phyloP scores from a whole-genome alignment of 164 flowering plant genomes.

The Paratinospora sagittata region DNA sequence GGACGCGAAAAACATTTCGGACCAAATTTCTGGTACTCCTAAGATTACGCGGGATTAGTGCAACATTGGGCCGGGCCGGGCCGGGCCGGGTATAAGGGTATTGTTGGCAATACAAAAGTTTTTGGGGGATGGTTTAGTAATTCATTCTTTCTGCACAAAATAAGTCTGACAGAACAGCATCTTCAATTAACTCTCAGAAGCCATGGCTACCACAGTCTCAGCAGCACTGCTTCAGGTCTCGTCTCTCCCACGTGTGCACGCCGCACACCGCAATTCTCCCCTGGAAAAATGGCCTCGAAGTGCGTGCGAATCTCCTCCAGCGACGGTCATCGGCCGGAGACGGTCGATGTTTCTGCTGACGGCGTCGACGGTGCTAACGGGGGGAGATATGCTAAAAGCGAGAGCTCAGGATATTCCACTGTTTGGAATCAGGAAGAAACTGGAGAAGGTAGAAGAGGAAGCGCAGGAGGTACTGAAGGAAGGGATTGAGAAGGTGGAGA shows the following conservation, averaged over 20 bases:
- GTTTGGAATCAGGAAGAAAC: conserved; percentile 72
- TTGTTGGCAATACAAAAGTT: neutral
- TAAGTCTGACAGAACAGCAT: conserved; percentile 7
- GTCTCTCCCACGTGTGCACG: conserved; percentile 23
- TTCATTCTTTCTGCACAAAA: neutral
- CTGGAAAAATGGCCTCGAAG: neutral
- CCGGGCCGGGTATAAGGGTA: neutral
- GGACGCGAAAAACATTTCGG: neutral
- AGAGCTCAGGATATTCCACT: conserved; percentile 66
- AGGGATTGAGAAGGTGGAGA: conserved; percentile 58
- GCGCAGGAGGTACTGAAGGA: conserved; percentile 67
- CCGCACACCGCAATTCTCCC: neutral
- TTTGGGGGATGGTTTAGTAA: neutral
- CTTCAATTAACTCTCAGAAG: neutral
- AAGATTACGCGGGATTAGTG: neutral
- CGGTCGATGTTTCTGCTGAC: conserved; percentile 42
- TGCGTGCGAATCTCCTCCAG: neutral
- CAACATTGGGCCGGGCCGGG: neutral
- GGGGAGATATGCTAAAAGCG: conserved; percentile 26
- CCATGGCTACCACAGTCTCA: conserved; percentile 44
- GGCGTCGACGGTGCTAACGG: conserved; percentile 31
- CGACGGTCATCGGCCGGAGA: conserved; percentile 30
- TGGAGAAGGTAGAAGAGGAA: conserved; percentile 65
- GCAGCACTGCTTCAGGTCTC: conserved; percentile 21
- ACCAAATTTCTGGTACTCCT: neutral